Evolutionary conservation across 768 basidiomycete species (phyloP), one percentile per base, ranked within the genome.

Genomic region (Suillus americanus): DNA sequence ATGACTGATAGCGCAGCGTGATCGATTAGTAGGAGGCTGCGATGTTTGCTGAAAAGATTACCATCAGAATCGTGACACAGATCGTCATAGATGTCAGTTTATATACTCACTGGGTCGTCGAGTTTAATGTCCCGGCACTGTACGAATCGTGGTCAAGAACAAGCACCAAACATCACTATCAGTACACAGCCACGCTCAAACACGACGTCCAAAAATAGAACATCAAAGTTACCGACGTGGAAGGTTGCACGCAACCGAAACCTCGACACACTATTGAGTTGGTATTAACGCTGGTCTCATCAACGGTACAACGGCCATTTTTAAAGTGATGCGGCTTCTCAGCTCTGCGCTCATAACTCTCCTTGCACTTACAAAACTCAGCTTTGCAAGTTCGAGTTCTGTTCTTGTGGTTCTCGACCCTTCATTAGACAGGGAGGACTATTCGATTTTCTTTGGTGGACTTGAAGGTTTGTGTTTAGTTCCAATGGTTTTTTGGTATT

Each of bases 381-480:
- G 63, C 3, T 60, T 67, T 33, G 90, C 91, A 60, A 86, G 81
- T 70, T 94, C 92, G n/a, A 93, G 92, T 78, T 81, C 89, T 35
- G 91, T 97, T 20, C 85, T 98, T 16, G 91, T 97, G 54, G 83
- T 97, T 16, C 81, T 97, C 40, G 94, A 98, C 73, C 85, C 88
- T 1, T 80, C 79, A 38, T 77, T 89, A n/a, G 81, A 86, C 71
- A 84, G 83, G 74, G 77, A 79, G 14, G 83, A 90, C 68, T 99
- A 90, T 75, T 90, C 90, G 12, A 78, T 89, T 71, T 97, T 97
- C 84, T 96, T 94, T 77, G 76, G 83, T 62, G 88, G 87, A 20
- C 80, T 99, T 57, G 82, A 85, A 80, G 85, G 95, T 96, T 62
- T 56, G 82, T 72, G 54, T 28, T 48, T 13, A 46, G 14, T 59